These are phyloP conservation scores for Linum lewisii DNA, from an alignment of 345 rosid genomes.

Conservation along the genomic window DNA sequence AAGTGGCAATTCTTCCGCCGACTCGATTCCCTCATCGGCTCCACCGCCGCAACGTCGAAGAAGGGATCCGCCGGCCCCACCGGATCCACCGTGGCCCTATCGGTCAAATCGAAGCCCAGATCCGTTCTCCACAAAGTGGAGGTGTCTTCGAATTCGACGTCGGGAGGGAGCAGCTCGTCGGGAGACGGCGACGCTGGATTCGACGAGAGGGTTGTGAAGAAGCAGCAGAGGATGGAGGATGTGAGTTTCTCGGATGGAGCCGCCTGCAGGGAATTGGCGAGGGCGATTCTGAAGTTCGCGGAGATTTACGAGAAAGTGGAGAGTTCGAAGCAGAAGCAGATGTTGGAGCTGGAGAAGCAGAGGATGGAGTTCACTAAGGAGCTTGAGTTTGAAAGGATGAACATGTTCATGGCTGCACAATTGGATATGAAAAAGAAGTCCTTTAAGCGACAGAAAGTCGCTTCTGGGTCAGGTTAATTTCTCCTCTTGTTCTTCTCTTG, in stretches of 20 bases:
- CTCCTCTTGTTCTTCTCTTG: too few species aligned
- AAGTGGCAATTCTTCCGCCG: slow-evolving; percentile 14
- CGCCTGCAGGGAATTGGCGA: slow-evolving; percentile 18
- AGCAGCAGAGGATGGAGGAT: slow-evolving; percentile 18
- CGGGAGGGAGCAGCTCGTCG: slow-evolving; percentile 1
- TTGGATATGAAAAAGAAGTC: background rate
- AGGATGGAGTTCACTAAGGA: slow-evolving; percentile 24
- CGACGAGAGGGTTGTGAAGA: slow-evolving; percentile 17
- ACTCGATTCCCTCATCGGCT: slow-evolving; percentile 15
- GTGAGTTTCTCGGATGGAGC: slow-evolving; percentile 15
- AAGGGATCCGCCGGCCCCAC: slow-evolving; percentile 1
- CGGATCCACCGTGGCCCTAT: background rate
- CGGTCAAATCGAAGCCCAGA: slow-evolving; percentile 8
- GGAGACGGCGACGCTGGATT: slow-evolving; percentile 6
- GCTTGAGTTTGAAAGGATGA: slow-evolving; percentile 20
- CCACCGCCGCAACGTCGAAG: background rate
- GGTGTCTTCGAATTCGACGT: too few species aligned
- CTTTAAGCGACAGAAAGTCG: background rate
- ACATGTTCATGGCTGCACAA: slow-evolving; percentile 7
- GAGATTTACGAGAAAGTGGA: slow-evolving; percentile 20
- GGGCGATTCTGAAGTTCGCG: slow-evolving; percentile 20
- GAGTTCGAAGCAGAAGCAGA: slow-evolving; percentile 16
- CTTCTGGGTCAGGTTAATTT: background rate
- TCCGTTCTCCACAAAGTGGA: background rate
- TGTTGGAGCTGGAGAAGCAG: slow-evolving; percentile 26